Evolutionary conservation across 1,284 basidiomycete genomes (phyloP).

Genomic region (Ceratobasidium sp.): DNA sequence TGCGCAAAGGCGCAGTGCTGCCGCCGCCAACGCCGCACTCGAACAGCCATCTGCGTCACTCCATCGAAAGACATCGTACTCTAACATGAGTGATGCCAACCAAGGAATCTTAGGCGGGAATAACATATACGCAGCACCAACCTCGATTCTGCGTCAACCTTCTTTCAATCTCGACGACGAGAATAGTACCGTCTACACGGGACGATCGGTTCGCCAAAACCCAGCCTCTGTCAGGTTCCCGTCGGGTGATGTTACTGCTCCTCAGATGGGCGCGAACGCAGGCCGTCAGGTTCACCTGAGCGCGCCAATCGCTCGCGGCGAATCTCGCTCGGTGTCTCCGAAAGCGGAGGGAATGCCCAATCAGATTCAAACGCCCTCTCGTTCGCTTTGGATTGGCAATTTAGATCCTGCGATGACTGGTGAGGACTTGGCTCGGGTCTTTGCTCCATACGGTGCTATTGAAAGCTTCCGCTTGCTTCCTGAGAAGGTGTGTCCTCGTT

Average conservation of each 20-base stretch:
- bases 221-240: conserved; percentile 70
- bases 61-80: conserved; percentile 36
- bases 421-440: conserved; percentile 93
- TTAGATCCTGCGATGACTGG: conserved; percentile 92
- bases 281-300: conserved; percentile 42
- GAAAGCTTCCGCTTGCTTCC: conserved; percentile 93
- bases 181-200: conserved; percentile 36
- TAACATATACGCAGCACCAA: conserved; percentile 19
- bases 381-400: conserved; percentile 98
- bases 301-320: conserved; percentile 42
- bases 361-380: conserved; percentile 89
- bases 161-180: conserved; percentile 41
- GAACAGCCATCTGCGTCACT: conserved; percentile 50
- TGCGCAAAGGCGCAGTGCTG: conserved; percentile 67
- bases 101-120: conserved; percentile 31
- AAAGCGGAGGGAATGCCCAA: conserved; percentile 70
- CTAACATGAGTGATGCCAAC: conserved; percentile 34
- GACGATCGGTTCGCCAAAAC: conserved; percentile 37
- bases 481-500: conserved; percentile 78
- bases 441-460: conserved; percentile 95
- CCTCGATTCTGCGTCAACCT: conserved; percentile 37
- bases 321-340: conserved; percentile 72
- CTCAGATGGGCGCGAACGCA: conserved; percentile 5
- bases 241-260: conserved; percentile 58
- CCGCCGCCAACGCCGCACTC: conserved; percentile 65